Conservation (phyloP, 2,329 filamentous ascomycete genomes). For the Elsinoe ampelina region DNA sequence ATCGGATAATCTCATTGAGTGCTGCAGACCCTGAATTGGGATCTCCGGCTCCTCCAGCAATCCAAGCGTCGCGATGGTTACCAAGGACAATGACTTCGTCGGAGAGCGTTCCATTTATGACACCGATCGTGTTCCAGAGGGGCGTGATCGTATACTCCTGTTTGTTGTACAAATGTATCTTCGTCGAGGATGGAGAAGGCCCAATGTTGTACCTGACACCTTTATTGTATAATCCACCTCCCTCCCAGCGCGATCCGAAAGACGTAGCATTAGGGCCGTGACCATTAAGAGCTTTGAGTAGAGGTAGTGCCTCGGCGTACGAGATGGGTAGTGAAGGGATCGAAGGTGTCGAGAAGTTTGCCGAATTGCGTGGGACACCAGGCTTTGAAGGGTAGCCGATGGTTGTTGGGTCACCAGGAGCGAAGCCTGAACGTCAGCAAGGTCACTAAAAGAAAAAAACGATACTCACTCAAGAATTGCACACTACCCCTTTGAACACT, state of each 20-base stretch:
- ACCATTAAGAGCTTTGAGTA: constrained; percentile 84
- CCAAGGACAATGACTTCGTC: constrained; percentile 83
- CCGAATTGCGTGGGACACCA: constrained; percentile 65
- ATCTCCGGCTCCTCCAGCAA: constrained; percentile 72
- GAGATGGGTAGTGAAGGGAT: constrained; percentile 92
- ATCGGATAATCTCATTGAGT: constrained; percentile 67
- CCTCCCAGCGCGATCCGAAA: constrained; percentile 64
- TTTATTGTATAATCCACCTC: constrained; percentile 64
- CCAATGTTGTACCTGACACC: constrained; percentile 79
- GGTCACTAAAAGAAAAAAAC: not conserved
- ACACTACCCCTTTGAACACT: constrained; percentile 84
- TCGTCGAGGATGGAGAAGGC: constrained; percentile 62
- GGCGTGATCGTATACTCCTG: constrained; percentile 43
- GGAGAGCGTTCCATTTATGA: constrained; percentile 77
- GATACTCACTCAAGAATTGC: constrained; percentile 44
- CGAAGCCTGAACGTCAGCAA: constrained; percentile 36
- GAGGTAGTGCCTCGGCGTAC: constrained; percentile 73
- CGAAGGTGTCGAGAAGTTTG: constrained; percentile 60
- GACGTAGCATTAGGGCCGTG: constrained; percentile 69
- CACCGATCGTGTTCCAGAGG: constrained; percentile 68
- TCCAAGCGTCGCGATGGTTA: constrained; percentile 90
- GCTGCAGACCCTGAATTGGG: constrained; percentile 75
- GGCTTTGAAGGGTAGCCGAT: constrained; percentile 90
- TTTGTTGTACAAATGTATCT: constrained; percentile 40
- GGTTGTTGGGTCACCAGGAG: constrained; percentile 72